Evolutionary conservation across 2,329 filamentous ascomycete species (phyloP), one percentile per base, ranked within the genome.

Genomic region (Rhinocladiella mackenziei): DNA sequence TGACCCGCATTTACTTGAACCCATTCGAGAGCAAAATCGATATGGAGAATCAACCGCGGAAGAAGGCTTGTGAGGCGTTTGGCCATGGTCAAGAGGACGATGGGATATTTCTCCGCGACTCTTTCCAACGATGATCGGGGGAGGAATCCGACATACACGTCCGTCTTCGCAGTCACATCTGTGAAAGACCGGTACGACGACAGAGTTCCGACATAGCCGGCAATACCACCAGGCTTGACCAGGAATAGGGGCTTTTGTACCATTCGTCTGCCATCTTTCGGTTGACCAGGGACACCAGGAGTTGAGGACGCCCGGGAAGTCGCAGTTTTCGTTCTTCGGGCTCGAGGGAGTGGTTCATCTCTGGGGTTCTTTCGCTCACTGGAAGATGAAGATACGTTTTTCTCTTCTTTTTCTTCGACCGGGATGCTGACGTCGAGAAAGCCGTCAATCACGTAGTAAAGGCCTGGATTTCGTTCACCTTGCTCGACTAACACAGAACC

Each of bases 1-100:
- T 98, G 89, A 0, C 92, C 89, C 3, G 92, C 88, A 65, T 88
- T 89, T 50, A 98, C 89, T 61, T 98, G 94, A 2, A 96, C 83
- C 92, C 94, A 98, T 69, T 98, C 94, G 13, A 98, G 74, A 3
- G 92, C 92, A 67, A 98, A 98, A 65, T 98, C 92, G 53, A 98
- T 97, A 60, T 98, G 92, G 11, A 96, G 73, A 50, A 98, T 89
- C 40, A 98, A 71, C 10, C 87, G 81, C 1, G 94, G 92, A 3
- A 98, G 71, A 4, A 98, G 78, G 50, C 82, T 89, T 0, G 94
- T 97, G 47, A 98, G 71, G 35, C 92, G 77, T 67, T 98, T 98
- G 1, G 92, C 92, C 83, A 98, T 89, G 0, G 94, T 98, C 33
- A 98, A 72, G 7, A 98, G 71, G 3, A 97, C 85, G 29, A 95